These are phyloP conservation scores for Opeltia flavorubescens DNA, from an alignment of 495 filamentous ascomycete genomes.

Conservation along the genomic window DNA sequence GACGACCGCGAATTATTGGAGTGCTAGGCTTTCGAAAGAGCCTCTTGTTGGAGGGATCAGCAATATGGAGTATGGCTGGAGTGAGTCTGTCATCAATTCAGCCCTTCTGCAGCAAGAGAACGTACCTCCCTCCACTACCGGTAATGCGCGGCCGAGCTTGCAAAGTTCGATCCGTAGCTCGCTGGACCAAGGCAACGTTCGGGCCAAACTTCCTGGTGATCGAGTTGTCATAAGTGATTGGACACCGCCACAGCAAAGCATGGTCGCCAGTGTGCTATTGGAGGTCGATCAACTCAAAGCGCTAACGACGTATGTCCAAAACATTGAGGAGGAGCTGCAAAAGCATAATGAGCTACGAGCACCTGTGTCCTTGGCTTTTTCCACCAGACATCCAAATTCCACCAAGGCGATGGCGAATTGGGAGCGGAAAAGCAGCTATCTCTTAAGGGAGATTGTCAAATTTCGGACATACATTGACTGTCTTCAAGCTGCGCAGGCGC, in stretches of 20 bases:
- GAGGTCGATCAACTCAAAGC: constrained; percentile 72
- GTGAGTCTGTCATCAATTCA: constrained; percentile 71
- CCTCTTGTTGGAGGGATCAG: constrained; percentile 83
- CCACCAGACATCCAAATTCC: constrained; percentile 69
- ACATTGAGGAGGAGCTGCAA: constrained; percentile 72
- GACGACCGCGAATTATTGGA: constrained; percentile 94
- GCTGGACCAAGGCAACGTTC: constrained; percentile 47
- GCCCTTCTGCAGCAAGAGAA: constrained; percentile 44
- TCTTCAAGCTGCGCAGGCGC: constrained; percentile 42
- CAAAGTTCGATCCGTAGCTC: constrained; percentile 55
- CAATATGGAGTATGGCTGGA: constrained; percentile 97
- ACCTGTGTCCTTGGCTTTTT: constrained; percentile 80
- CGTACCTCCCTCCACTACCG: constrained; percentile 28
- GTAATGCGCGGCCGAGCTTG: constrained; percentile 39
- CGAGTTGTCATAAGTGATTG: constrained; percentile 77
- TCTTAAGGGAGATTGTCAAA: constrained; percentile 91
- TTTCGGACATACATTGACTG: constrained; percentile 89
- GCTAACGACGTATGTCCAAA: constrained; percentile 63
- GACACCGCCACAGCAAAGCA: constrained; percentile 81
- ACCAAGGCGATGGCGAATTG: constrained; percentile 83
- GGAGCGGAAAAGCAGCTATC: constrained; percentile 85
- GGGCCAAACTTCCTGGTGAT: constrained; percentile 69
- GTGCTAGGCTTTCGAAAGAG: constrained; percentile 81
- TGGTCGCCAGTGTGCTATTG: constrained; percentile 61
- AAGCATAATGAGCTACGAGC: constrained; percentile 74